phyloP scores from a whole-genome alignment of 148 eudicot species.

The Camellia granthamiana region DNA sequence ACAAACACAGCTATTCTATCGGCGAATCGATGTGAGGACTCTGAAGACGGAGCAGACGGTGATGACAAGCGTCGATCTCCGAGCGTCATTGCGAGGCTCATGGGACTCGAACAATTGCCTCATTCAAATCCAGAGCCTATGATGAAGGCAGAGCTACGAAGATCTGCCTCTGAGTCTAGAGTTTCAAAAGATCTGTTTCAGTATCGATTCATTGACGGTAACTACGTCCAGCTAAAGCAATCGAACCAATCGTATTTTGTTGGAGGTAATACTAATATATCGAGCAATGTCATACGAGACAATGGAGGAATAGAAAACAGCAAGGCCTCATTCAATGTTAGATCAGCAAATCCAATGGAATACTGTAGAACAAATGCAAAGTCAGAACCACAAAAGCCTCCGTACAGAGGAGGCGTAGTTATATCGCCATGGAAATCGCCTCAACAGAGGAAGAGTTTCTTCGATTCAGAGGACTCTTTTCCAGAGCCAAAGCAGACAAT shows the following conservation, averaged over 20 bases:
- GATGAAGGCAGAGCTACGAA: conserved; percentile 54
- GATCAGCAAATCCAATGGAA: neutral
- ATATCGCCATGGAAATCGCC: conserved; percentile 29
- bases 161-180: conserved; percentile 92
- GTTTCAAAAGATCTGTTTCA: conserved; percentile 53
- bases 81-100: conserved; percentile 84
- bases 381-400: conserved; percentile 14
- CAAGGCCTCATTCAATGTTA: neutral
- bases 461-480: conserved; percentile 63
- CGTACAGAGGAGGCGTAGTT: conserved; percentile 14
- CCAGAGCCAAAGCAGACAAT: conserved; percentile 59
- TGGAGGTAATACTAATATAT: neutral
- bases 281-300: conserved; percentile 2
- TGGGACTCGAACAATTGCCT: conserved; percentile 78
- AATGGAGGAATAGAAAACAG: too few species aligned
- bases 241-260: conserved; percentile 5
- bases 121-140: conserved; percentile 21
- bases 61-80: conserved; percentile 61
- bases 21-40: neutral
- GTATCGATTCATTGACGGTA: conserved; percentile 24
- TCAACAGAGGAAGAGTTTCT: conserved; percentile 53
- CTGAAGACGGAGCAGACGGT: conserved; percentile 22
- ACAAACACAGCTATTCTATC: conserved; percentile 18
- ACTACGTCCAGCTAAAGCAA: conserved; percentile 25
- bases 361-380: conserved; percentile 13